Base-by-base conservation (phyloP, 176 grass and related monocot genomes). In the Zea mays region DNA sequence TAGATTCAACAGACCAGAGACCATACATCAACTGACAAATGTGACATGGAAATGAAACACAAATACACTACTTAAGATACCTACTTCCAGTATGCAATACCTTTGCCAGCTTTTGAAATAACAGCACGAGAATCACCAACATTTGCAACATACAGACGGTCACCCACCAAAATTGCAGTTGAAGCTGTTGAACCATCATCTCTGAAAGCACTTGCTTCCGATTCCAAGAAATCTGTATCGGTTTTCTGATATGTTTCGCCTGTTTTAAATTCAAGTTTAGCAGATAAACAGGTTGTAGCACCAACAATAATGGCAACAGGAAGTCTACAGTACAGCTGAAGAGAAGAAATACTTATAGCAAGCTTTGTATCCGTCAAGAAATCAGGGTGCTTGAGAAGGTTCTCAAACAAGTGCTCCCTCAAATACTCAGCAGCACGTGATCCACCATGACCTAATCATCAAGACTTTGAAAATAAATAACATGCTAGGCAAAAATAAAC, bases 101-200 rank as follows among this genome's bases (percentile, higher is more conserved):
- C 96, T 95, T 95, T 85, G 60, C 92, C 90, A 46, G 78, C 85
- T 90, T 95, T 99, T 58, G 85, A 95, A 84, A 99, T 81, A 59
- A 99, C 96, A 77, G 89, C 83, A 62, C 92, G 89, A 65, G 96
- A 99, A 83, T 95, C 92, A 79, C 90, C 96, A 61, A 98, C 96
- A 90, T 93, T 99, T 88, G 96, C 96, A 76, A 99, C 92, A 86
- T 92, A 99, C 65, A 95, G 65, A 81, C 85, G 85, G 83, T 76
- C 85, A 50, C 92, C 92, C 62, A 98, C 90, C 74, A 99, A 90
- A 90, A 99, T 84, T 68, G 90, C 96, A 83, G 92, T 89, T 38
- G 87, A 92, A 81, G 92, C 90, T 68, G 92, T 99, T 10, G 92
- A 99, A 34, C 96, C 92, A 80, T 99, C 96, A 85, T 99, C 92